Conservation (phyloP, 257 asterid genomes). For the Scutellaria galericulata region DNA sequence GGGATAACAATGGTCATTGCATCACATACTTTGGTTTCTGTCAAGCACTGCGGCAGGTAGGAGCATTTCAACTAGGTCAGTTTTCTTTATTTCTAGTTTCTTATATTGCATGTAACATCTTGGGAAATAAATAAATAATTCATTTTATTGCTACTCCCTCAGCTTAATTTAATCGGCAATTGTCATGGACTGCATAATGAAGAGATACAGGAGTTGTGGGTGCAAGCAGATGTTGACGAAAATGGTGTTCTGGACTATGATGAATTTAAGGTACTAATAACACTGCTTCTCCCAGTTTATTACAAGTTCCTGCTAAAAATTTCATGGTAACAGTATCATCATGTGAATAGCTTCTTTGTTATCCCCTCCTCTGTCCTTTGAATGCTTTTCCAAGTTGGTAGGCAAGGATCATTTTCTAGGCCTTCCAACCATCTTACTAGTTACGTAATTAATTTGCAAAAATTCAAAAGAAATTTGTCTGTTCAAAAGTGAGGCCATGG, state of each 20-base stretch:
- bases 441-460: too few species aligned
- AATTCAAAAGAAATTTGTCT: too few species aligned
- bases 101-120: neutral
- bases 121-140: slow-evolving; percentile 5
- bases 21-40: slow-evolving; percentile 76
- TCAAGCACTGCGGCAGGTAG: slow-evolving; percentile 88
- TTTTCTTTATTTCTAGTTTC: slow-evolving; percentile 11
- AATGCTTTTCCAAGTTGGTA: neutral
- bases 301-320: too few species aligned
- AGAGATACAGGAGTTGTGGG: slow-evolving; percentile 87
- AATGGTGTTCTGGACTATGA: slow-evolving; percentile 75
- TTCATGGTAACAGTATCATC: too few species aligned
- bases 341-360: neutral
- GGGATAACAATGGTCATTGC: slow-evolving; percentile 67
- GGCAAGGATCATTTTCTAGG: too few species aligned
- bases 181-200: slow-evolving; percentile 74
- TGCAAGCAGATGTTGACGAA: slow-evolving; percentile 77
- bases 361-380: neutral
- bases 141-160: slow-evolving; percentile 34
- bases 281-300: too few species aligned
- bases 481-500: too few species aligned
- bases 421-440: too few species aligned
- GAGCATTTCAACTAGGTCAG: slow-evolving; percentile 28
- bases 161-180: slow-evolving; percentile 88
- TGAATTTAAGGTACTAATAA: slow-evolving; percentile 72